Evolutionary conservation across 73 alveolate species (phyloP), one percentile per base, ranked within the genome.

Genomic region (Tetrahymena borealis): DNA sequence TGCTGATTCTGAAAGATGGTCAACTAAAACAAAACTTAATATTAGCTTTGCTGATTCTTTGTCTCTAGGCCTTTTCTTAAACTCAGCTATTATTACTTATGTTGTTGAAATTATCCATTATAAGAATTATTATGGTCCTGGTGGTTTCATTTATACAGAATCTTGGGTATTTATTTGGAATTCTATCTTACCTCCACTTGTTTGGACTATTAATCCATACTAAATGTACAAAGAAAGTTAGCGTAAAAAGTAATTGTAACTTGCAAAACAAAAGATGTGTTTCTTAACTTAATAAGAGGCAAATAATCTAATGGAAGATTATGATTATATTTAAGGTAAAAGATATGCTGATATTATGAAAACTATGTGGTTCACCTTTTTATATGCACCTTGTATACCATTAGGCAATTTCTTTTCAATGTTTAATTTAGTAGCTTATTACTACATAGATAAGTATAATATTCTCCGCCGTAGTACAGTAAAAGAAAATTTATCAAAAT

Each of bases 331-430:
- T 24, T 93, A 91, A 35, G 95, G 93, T 9, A 93, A 93, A 90
- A 90, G 95, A 32, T 93, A 93, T 85, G 90, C 95, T 2, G 95
- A 93, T 93, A 92, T 93, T 15, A 93, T 93, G 95, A 93, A 93
- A 33, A 93, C 95, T 24, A 93, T 93, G 95, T 93, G 95, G 95
- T 93, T 93, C 33, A 93, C 95, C 24, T 93, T 93, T 42, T 79
- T 93, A 33, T 93, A 93, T 85, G 95, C 93, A 24, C 90, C 95
- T 0, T 91, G 93, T 20, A 93, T 93, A 16, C 95, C 95, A 5
- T 93, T 93, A 33, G 95, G 95, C 24, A 93, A 91, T 42, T 40
- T 93, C 33, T 93, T 79, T 39, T 60, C 92, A 31, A 92, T 92
- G 20, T 38, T 93, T 33, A 92, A 92, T n/a, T 40, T 93, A 40